Evolutionary conservation across 768 basidiomycete genomes (phyloP).

Genomic region (Phallus indusiatus): DNA sequence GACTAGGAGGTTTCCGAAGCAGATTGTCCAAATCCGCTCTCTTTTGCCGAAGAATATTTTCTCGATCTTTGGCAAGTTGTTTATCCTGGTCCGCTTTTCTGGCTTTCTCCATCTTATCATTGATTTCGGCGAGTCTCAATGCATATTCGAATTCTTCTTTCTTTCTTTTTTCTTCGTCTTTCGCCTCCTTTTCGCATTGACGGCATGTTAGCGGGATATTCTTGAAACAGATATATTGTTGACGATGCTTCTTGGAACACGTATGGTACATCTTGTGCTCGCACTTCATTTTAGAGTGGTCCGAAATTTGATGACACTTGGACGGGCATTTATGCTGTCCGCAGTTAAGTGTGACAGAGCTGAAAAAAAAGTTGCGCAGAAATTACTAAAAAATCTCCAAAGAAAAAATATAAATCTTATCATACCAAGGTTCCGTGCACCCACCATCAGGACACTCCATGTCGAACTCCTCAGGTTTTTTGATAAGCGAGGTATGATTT

Average conservation of each 20-base stretch:
- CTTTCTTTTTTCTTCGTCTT: slow-evolving; percentile 32
- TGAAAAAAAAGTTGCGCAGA: slow-evolving; percentile 15
- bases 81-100: slow-evolving; percentile 27
- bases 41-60: slow-evolving; percentile 31
- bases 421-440: slow-evolving; percentile 51
- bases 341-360: slow-evolving; percentile 40
- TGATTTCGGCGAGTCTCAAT: slow-evolving; percentile 30
- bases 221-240: slow-evolving; percentile 35
- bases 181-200: slow-evolving; percentile 37
- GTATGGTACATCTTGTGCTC: slow-evolving; percentile 22
- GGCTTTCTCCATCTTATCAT: slow-evolving; percentile 30
- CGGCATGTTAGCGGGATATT: slow-evolving; percentile 28
- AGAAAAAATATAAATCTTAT: background rate
- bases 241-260: slow-evolving; percentile 38
- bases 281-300: slow-evolving; percentile 49
- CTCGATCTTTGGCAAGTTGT: slow-evolving; percentile 28
- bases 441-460: slow-evolving; percentile 50
- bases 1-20: slow-evolving; percentile 8
- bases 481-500: slow-evolving; percentile 28
- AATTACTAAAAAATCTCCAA: background rate
- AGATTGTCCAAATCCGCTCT: slow-evolving; percentile 33
- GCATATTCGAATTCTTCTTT: slow-evolving; percentile 35
- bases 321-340: slow-evolving; percentile 45
- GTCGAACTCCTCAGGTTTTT: slow-evolving; percentile 39
- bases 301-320: slow-evolving; percentile 48